phyloP scores from a whole-genome alignment of 768 basidiomycete genomes.

The Infundibulicybe gibba region DNA sequence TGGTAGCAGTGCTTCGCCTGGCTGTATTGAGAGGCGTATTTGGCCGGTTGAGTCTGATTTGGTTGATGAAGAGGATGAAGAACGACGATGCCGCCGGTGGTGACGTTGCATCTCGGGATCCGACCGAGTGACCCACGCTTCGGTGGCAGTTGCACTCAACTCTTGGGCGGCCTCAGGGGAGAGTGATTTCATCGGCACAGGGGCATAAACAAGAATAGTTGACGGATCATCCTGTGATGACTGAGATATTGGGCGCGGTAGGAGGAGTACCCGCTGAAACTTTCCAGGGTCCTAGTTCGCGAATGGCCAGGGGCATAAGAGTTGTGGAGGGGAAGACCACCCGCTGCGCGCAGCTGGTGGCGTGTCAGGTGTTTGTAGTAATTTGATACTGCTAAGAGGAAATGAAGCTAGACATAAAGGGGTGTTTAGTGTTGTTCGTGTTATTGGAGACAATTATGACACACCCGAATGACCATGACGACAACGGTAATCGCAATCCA shows the following conservation, averaged over 20 bases:
- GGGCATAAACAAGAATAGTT: conserved; percentile 61
- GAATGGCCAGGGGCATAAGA: conserved; percentile 10
- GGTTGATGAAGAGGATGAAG: conserved; percentile 15
- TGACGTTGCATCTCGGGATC: conserved; percentile 20
- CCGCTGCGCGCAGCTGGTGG: conserved; percentile 19
- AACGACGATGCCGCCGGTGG: conserved; percentile 21
- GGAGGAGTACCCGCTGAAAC: conserved; percentile 63
- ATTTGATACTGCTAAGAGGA: conserved; percentile 68
- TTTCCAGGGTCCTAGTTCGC: conserved; percentile 16
- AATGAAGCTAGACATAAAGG: conserved; percentile 53
- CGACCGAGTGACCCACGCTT: conserved; percentile 58
- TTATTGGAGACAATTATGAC: conserved; percentile 21
- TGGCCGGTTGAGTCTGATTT: conserved; percentile 27
- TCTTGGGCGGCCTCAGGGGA: conserved; percentile 48
- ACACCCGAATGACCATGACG: conserved; percentile 63
- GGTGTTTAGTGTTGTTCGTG: conserved; percentile 1
- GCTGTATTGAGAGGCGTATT: conserved; percentile 40
- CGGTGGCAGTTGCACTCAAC: conserved; percentile 51
- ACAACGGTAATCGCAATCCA: conserved; percentile 57
- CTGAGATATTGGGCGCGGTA: conserved; percentile 31
- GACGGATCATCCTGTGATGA: conserved; percentile 12
- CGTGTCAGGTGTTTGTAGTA: conserved; percentile 56
- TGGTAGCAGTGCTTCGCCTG: conserved; percentile 37
- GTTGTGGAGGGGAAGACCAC: conserved; percentile 11
- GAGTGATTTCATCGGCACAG: conserved; percentile 54